Evolutionary conservation across 495 filamentous ascomycete genomes (phyloP).

Genomic region (Umbilicaria muhlenbergii): DNA sequence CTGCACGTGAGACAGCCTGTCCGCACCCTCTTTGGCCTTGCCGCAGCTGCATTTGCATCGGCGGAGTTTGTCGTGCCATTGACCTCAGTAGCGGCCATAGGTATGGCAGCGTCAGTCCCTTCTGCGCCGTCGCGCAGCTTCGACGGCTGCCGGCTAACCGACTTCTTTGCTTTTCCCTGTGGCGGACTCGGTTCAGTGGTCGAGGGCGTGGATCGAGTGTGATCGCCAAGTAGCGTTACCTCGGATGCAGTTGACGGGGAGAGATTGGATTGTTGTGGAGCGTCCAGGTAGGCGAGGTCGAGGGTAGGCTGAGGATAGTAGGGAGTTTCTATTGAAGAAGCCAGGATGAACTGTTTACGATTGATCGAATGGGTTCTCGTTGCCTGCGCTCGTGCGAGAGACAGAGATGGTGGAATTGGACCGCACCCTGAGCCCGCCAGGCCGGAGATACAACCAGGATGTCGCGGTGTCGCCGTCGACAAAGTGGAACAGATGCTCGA

Average conservation of each 20-base stretch:
- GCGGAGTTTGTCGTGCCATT: slow-evolving; percentile 5
- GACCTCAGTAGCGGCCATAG: slow-evolving; percentile 12
- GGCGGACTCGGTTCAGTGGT: not conserved
- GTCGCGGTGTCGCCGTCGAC: too few species aligned
- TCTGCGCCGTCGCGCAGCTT: too few species aligned
- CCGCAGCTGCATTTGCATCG: slow-evolving; percentile 15
- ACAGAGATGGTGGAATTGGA: too few species aligned
- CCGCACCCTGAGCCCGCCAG: too few species aligned
- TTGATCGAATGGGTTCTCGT: too few species aligned
- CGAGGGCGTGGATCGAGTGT: not conserved
- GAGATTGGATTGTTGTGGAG: not conserved
- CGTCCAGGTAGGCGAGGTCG: not conserved
- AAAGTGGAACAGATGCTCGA: too few species aligned
- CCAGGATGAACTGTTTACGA: too few species aligned
- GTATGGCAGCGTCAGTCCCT: not conserved
- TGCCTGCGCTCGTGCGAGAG: too few species aligned
- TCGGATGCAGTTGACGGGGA: not conserved
- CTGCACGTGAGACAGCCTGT: slow-evolving; percentile 70
- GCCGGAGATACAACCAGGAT: too few species aligned
- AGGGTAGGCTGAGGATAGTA: not conserved
- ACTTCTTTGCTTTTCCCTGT: not conserved
- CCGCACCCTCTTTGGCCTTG: slow-evolving; percentile 54
- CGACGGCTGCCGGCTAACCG: not conserved
- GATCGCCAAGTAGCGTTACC: not conserved
- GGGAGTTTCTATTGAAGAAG: too few species aligned